Percentiles rank a stretch among this genome's conserved stretches.
These are phyloP conservation scores for Acacia melanoxylon DNA, from an alignment of 306 rosid genomes.

Conservation along the genomic window DNA sequence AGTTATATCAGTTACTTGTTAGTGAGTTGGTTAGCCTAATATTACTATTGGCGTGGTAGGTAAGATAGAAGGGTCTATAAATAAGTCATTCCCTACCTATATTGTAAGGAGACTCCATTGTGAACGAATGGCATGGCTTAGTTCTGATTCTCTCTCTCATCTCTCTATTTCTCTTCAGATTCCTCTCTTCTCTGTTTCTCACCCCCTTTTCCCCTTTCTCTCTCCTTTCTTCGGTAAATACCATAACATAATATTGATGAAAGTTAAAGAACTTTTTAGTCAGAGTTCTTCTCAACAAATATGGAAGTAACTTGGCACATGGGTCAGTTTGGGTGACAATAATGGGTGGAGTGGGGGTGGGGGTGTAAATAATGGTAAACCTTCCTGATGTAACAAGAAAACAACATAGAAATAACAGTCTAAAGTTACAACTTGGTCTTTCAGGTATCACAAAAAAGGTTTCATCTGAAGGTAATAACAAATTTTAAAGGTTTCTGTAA, in stretches of 20 bases:
- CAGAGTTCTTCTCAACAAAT: neutral
- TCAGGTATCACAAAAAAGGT: neutral
- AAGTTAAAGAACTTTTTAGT: neutral
- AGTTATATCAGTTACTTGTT: too few species aligned
- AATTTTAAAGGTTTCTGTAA: neutral
- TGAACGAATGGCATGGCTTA: too few species aligned
- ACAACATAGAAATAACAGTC: neutral
- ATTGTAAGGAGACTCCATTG: too few species aligned
- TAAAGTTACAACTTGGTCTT: neutral
- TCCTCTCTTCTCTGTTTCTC: too few species aligned
- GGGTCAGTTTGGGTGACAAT: neutral
- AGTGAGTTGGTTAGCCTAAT: too few species aligned
- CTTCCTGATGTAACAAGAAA: neutral
- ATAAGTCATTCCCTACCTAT: too few species aligned
- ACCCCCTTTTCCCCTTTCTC: too few species aligned
- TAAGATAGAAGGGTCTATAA: too few species aligned
- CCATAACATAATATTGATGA: neutral
- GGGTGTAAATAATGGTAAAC: neutral
- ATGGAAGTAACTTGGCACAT: neutral
- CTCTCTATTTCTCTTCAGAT: too few species aligned
- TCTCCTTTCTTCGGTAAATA: too few species aligned
- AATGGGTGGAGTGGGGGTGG: neutral
- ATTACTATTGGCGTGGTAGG: too few species aligned
- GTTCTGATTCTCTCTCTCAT: too few species aligned
- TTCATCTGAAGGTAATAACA: neutral